Evolutionary conservation across 1,139 yeast species (phyloP), one percentile per base, ranked within the genome.

Genomic region (Lodderomyces orthopsilosis): DNA sequence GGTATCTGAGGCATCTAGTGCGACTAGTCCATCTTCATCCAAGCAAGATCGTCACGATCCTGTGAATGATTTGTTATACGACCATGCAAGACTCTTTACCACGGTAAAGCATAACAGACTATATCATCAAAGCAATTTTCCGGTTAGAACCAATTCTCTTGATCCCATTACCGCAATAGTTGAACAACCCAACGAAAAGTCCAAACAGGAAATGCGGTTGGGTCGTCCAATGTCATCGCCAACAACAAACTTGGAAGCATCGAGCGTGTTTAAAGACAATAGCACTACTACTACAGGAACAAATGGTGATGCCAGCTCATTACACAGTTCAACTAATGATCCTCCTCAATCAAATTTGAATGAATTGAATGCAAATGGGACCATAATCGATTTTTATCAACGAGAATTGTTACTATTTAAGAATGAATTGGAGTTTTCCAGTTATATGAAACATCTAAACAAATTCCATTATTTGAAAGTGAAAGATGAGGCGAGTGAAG

Each of bases 361-460:
- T 33, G 34, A 37, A 12, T 19, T 30, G 22, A 33, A 32, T 17
- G 47, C 43, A n/a, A 34, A 34, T 12, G 72, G 70, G 2, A 55
- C 61, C 2, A 59, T 62, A 0, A 41, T 74, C 12, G 70, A 71
- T 37, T 78, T 69, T 51, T 81, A 77, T 51, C 79, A 76, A 45
- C 63, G 90, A 46, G 86, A 84, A 51, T 62, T 83, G 24, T 58
- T 83, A 41, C 65, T 84, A 34, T 57, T 75, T 46, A 74, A 75
- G 45, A 84, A 83, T 55, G 91, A 84, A 56, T 65, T 82, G 38
- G 85, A 82, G 41, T 83, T 84, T 56, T 67, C 79, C 8, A 69
- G 74, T 42, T 83, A 79, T 56, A 60, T 81, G 58, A 78, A 77
- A 46, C 71, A 74, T 46, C 68, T 81, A 49, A 74, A 72, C 44